phyloP scores from a whole-genome alignment of 345 rosid species.

The Eucalyptus leucophloia region DNA sequence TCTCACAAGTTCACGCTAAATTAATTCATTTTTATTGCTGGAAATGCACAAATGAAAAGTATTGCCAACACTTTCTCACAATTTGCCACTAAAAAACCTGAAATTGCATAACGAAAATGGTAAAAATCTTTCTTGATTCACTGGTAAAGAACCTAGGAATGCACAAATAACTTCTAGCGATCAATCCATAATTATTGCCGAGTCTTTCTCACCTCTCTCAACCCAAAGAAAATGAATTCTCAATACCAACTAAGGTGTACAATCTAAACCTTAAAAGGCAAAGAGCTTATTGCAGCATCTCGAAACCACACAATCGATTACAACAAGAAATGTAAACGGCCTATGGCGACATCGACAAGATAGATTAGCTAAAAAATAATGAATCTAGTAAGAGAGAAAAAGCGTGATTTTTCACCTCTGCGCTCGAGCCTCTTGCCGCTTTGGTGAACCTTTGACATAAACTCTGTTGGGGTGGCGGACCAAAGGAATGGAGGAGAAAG shows the following conservation, averaged over 20 bases:
- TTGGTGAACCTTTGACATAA: neutral
- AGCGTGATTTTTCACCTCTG: neutral
- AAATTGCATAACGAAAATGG: neutral
- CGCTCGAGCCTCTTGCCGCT: neutral
- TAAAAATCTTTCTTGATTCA: neutral
- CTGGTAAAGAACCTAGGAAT: fast-evolving
- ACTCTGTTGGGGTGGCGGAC: neutral
- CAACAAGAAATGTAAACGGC: neutral
- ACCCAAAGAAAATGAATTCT: neutral
- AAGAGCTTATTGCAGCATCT: neutral
- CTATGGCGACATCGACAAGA: neutral
- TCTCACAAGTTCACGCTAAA: neutral
- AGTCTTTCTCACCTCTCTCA: neutral
- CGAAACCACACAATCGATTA: neutral
- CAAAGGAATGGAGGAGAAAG: neutral
- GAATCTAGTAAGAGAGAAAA: neutral
- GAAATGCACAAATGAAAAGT: neutral
- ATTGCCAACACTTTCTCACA: neutral
- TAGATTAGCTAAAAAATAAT: neutral
- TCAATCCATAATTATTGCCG: neutral
- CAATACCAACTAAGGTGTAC: neutral
- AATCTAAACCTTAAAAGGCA: neutral
- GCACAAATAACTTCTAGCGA: neutral
- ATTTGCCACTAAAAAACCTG: neutral
- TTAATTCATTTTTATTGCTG: neutral